Percentiles rank a stretch among this genome's conserved stretches.
phyloP scores from a whole-genome alignment of 2,329 filamentous ascomycete species.

The Ceratocystis variospora region DNA sequence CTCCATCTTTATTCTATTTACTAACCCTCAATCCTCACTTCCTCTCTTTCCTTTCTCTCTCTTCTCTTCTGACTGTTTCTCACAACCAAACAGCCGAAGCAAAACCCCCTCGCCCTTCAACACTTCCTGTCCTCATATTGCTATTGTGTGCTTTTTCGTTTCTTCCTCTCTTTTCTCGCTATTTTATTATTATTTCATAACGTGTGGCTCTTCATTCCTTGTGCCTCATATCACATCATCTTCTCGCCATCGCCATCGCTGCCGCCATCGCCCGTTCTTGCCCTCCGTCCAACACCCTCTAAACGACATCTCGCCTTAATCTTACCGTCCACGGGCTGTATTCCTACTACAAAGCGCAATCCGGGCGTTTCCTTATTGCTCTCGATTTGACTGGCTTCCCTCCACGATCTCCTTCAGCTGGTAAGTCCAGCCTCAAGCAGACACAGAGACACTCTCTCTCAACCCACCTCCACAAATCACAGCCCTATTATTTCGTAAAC shows the following conservation, averaged over 20 bases:
- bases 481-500: not conserved
- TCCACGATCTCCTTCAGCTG: not conserved
- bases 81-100: no score
- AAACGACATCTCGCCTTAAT: not conserved
- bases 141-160: not conserved
- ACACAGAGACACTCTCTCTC: no score
- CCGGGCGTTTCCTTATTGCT: no score
- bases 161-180: not conserved
- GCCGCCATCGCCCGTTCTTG: not conserved
- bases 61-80: no score
- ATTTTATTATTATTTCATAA: no score
- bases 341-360: no score
- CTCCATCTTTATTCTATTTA: not conserved
- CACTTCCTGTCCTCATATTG: no score
- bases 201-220: not conserved
- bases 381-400: no score
- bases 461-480: no score
- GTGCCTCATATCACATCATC: not conserved
- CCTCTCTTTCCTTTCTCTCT: not conserved
- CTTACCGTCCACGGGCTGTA: not conserved
- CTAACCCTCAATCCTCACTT: not conserved
- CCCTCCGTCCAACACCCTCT: no score
- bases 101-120: no score
- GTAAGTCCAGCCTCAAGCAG: not conserved
- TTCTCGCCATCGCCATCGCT: not conserved